Evolutionary conservation across 768 basidiomycete species (phyloP).

Genomic region (Leucosporidium creatinivorum): DNA sequence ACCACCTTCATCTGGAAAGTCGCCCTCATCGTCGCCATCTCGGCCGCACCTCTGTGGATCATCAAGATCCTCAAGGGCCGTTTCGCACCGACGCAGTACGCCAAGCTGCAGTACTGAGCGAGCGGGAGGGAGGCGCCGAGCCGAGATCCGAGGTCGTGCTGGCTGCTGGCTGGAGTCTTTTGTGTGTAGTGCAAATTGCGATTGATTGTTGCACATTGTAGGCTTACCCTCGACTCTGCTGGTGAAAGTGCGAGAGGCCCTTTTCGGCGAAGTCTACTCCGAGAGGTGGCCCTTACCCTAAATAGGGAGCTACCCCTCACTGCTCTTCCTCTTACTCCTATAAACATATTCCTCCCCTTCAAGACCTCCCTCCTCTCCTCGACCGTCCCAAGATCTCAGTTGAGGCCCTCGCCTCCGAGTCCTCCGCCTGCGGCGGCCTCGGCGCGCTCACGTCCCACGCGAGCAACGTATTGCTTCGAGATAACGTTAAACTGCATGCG

Average conservation of each 20-base stretch:
- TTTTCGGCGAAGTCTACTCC: background rate
- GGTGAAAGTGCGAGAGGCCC: background rate
- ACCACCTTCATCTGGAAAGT: slow-evolving; percentile 88
- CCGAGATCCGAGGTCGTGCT: background rate
- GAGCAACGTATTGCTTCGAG: background rate
- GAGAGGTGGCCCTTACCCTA: too few relatives aligned
- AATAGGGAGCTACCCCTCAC: background rate
- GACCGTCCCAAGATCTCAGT: background rate
- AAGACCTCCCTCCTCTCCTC: too few relatives aligned
- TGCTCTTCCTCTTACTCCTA: background rate
- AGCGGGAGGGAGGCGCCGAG: background rate
- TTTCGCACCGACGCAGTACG: slow-evolving; percentile 85
- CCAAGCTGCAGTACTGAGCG: slow-evolving; percentile 54
- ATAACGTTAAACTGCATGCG: background rate
- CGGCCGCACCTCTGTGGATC: slow-evolving; percentile 81
- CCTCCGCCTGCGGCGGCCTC: background rate
- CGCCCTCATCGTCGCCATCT: slow-evolving; percentile 86
- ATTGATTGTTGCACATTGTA: background rate
- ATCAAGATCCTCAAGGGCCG: slow-evolving; percentile 79
- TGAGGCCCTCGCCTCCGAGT: background rate
- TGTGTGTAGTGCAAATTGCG: background rate
- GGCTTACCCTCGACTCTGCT: background rate
- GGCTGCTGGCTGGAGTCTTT: background rate
- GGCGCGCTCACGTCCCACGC: background rate
- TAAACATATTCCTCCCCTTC: background rate